These are phyloP conservation scores for Paralagenidium karlingii DNA, from an alignment of 352 stramenopile genomes.

Conservation along the genomic window DNA sequence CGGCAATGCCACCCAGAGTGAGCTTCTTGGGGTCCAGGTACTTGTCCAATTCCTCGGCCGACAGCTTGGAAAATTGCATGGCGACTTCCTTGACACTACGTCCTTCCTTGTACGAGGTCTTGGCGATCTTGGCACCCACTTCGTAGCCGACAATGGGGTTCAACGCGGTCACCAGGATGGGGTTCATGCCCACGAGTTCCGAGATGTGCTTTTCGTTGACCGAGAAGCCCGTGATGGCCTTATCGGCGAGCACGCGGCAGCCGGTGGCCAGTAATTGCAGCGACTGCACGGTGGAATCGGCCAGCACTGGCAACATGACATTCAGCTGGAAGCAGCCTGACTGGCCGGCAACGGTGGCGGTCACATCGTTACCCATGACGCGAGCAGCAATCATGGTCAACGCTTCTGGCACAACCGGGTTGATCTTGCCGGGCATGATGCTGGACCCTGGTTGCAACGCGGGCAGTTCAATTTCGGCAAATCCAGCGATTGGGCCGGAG, in stretches of 20 bases:
- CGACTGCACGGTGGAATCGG: constrained; percentile 34
- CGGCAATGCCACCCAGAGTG: constrained; percentile 24
- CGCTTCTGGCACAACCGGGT: constrained; percentile 64
- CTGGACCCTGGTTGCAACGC: constrained; percentile 87
- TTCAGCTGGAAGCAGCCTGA: constrained; percentile 44
- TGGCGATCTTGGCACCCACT: constrained; percentile 37
- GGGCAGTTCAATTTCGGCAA: constrained; percentile 86
- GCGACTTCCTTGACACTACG: constrained; percentile 33
- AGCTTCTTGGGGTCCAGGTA: constrained; percentile 30
- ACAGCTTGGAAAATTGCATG: constrained; percentile 24
- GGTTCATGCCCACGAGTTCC: constrained; percentile 34
- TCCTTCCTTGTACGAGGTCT: constrained; percentile 42
- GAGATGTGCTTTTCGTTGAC: constrained; percentile 28
- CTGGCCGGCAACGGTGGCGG: constrained; percentile 29
- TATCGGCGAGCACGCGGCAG: constrained; percentile 23
- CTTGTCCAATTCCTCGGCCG: constrained; percentile 34
- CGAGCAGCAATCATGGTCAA: constrained; percentile 44
- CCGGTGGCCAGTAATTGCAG: constrained; percentile 22
- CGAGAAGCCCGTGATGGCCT: constrained; percentile 25
- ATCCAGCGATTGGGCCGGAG: constrained; percentile 85
- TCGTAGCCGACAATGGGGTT: constrained; percentile 50
- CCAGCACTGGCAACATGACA: constrained; percentile 42
- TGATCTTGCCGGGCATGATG: constrained; percentile 98
- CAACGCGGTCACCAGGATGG: constrained; percentile 42
- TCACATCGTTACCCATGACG: constrained; percentile 44